Conservation (phyloP, 768 basidiomycete genomes). For the Albatrellus ellisii region DNA sequence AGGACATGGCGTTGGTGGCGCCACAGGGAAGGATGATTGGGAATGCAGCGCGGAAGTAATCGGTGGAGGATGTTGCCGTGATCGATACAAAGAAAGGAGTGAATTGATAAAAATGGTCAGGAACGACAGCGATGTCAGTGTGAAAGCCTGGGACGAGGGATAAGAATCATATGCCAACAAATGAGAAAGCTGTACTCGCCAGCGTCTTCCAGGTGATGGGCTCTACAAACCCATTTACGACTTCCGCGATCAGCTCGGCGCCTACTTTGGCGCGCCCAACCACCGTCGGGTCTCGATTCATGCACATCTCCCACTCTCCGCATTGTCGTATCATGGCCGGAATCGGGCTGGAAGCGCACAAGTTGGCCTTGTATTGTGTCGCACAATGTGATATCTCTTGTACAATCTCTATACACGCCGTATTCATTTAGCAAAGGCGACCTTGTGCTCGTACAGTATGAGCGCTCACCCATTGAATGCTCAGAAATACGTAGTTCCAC, state of each 20-base stretch:
- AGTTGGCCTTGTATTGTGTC: slow-evolving; percentile 66
- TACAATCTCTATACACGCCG: slow-evolving; percentile 51
- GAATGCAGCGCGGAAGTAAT: slow-evolving; percentile 5
- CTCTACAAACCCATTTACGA: slow-evolving; percentile 94
- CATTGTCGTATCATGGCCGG: slow-evolving; percentile 87
- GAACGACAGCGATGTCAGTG: slow-evolving; percentile 63
- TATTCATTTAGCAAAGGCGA: slow-evolving; percentile 5
- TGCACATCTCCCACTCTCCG: slow-evolving; percentile 83
- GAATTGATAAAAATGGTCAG: slow-evolving; percentile 72
- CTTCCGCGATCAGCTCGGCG: slow-evolving; percentile 91
- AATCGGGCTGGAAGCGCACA: slow-evolving; percentile 61
- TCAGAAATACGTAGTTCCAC: slow-evolving; percentile 80
- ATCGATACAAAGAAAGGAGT: slow-evolving; percentile 65
- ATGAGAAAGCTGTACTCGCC: slow-evolving; percentile 32
- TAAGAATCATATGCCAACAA: slow-evolving; percentile 11
- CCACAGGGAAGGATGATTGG: slow-evolving; percentile 14
- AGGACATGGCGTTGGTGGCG: slow-evolving; percentile 10
- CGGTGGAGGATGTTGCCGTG: slow-evolving; percentile 37
- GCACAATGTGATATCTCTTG: slow-evolving; percentile 89
- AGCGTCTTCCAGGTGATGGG: slow-evolving; percentile 96
- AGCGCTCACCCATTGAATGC: slow-evolving; percentile 68
- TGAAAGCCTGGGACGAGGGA: slow-evolving; percentile 39
- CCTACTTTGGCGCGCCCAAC: slow-evolving; percentile 83
- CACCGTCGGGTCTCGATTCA: slow-evolving; percentile 86
- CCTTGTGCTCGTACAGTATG: not conserved